Percentiles rank a stretch among this genome's conserved stretches.
These are phyloP conservation scores for Aciculoconidium aculeatum DNA, from an alignment of 805 yeast genomes.

Conservation along the genomic window DNA sequence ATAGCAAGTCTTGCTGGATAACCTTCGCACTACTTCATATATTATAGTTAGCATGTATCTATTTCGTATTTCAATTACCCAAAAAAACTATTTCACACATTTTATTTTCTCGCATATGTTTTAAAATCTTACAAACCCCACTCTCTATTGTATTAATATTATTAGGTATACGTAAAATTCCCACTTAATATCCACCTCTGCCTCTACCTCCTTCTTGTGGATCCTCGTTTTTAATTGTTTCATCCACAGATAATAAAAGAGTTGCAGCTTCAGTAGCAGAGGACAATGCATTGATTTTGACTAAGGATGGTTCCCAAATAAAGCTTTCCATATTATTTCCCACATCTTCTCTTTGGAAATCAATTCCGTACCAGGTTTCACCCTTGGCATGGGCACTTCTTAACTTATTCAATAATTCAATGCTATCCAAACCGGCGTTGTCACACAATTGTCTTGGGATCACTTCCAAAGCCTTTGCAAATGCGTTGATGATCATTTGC, in stretches of 20 bases:
- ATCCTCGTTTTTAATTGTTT: slow-evolving; percentile 75
- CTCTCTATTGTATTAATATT: not conserved
- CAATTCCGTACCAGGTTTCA: slow-evolving; percentile 87
- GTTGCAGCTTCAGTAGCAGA: slow-evolving; percentile 97
- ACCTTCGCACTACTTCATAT: too few species aligned
- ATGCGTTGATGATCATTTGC: slow-evolving; percentile 86
- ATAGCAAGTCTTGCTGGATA: too few species aligned
- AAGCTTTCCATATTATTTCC: slow-evolving; percentile 80
- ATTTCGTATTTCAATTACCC: too few species aligned
- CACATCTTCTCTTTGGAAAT: slow-evolving; percentile 76
- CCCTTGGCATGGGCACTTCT: slow-evolving; percentile 95
- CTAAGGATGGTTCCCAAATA: slow-evolving; percentile 98
- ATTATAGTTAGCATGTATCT: too few species aligned
- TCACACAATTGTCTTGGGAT: slow-evolving; percentile 97
- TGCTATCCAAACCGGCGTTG: slow-evolving; percentile 97
- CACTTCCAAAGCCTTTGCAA: slow-evolving; percentile 90
- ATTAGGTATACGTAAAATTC: not conserved
- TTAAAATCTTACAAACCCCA: too few species aligned
- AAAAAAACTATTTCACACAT: not conserved
- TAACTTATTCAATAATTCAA: slow-evolving; percentile 85
- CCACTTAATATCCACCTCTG: slow-evolving; percentile 48
- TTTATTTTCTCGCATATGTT: too few species aligned
- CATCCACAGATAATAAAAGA: slow-evolving; percentile 90
- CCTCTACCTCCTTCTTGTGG: slow-evolving; percentile 53
- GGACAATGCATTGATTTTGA: slow-evolving; percentile 86